These are phyloP conservation scores for Leucosporidium yakuticum DNA, from an alignment of 768 basidiomycete genomes.

Conservation along the genomic window DNA sequence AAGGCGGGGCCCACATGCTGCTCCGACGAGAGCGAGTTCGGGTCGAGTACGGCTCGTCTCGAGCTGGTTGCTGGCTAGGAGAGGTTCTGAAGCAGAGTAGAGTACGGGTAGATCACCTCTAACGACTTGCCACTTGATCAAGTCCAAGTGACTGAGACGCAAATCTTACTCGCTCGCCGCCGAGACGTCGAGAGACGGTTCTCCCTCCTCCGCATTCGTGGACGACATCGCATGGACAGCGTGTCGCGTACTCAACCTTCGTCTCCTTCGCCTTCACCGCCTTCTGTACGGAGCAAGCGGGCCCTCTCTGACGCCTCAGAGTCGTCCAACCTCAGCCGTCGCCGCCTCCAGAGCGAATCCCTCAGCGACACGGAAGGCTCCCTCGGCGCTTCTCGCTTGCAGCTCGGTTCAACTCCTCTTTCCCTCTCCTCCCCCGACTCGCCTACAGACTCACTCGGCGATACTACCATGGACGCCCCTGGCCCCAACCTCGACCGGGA, in stretches of 20 bases:
- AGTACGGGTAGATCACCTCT: no score
- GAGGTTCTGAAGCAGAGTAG: no score
- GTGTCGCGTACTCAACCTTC: slow-evolving; percentile 2
- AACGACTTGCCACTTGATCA: no score
- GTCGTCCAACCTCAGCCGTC: slow-evolving; percentile 2
- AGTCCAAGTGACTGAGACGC: no score
- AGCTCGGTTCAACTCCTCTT: neutral
- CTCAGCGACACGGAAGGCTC: slow-evolving; percentile 46
- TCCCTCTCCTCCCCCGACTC: slow-evolving; percentile 52
- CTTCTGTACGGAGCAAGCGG: slow-evolving; percentile 6
- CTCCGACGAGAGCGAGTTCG: no score
- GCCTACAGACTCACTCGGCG: neutral
- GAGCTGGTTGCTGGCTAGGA: no score
- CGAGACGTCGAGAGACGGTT: no score
- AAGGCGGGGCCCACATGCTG: no score
- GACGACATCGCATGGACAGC: no score
- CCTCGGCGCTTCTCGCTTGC: slow-evolving; percentile 53
- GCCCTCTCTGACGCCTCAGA: slow-evolving; percentile 17
- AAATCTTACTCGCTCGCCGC: no score
- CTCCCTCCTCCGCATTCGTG: no score
- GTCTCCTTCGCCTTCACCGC: neutral
- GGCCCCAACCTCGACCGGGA: slow-evolving; percentile 11
- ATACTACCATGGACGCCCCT: slow-evolving; percentile 50
- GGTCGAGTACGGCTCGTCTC: no score
- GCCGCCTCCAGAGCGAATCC: neutral